phyloP scores from a whole-genome alignment of 2,329 filamentous ascomycete species.

The Fusarium sp. region DNA sequence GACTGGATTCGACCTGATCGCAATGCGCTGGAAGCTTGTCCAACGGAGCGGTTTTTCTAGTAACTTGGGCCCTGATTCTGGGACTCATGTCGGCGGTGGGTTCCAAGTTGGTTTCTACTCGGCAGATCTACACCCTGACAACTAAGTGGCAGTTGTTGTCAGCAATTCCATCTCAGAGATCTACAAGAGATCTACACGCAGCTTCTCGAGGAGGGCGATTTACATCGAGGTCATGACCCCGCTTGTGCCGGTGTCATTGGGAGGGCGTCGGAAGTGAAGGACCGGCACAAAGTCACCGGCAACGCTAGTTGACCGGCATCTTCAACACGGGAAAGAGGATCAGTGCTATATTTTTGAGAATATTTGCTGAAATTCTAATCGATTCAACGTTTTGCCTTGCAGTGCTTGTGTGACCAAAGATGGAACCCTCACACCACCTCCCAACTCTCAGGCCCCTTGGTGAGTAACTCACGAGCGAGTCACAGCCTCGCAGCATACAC shows the following conservation, averaged over 20 bases:
- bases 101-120: background rate
- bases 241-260: background rate
- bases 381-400: background rate
- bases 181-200: background rate
- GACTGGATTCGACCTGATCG: background rate
- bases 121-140: background rate
- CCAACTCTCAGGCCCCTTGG: background rate
- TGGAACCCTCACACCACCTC: background rate
- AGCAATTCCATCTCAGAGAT: no score
- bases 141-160: background rate
- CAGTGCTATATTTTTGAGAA: background rate
- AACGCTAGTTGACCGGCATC: background rate
- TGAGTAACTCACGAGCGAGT: background rate
- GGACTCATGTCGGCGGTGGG: no score
- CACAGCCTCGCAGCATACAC: background rate
- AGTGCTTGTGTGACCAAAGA: background rate
- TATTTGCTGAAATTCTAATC: background rate
- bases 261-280: background rate
- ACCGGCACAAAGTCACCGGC: background rate
- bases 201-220: rapidly evolving
- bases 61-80: no score
- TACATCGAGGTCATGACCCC: background rate
- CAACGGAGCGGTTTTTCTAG: no score
- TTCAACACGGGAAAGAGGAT: background rate
- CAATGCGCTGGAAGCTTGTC: background rate